Conservation (phyloP, 1,284 basidiomycete species). For the Jaminaea rosea region DNA sequence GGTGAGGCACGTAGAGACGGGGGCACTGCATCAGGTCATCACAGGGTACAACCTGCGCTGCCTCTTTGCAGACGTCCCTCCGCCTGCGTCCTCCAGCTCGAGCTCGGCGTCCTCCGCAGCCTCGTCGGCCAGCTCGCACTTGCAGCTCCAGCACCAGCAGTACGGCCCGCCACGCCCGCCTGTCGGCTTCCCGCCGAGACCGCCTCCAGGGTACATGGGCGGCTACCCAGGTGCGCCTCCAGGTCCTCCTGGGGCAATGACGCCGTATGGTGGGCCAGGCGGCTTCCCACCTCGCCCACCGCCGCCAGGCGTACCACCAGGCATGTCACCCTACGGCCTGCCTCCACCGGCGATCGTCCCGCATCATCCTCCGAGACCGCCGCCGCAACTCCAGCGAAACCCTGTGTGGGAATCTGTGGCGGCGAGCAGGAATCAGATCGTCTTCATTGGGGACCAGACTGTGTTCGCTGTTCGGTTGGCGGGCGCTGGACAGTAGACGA, state of each 20-base stretch:
- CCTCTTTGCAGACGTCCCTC: conserved; percentile 86
- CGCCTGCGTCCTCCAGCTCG: conserved; percentile 52
- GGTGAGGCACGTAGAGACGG: conserved; percentile 88
- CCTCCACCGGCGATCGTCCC: conserved; percentile 10
- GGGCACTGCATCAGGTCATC: conserved; percentile 85
- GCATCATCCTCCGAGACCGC: no score
- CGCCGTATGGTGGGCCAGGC: conserved; percentile 13
- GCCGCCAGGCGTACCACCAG: background rate
- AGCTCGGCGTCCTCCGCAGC: no score
- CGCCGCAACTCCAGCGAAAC: conserved; percentile 28
- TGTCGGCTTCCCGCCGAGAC: background rate
- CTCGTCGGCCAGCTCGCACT: background rate
- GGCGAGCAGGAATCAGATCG: conserved; percentile 39
- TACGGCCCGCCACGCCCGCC: background rate
- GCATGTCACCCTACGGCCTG: background rate
- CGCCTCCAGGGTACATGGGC: background rate
- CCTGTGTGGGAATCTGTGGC: conserved; percentile 39
- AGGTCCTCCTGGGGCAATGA: background rate
- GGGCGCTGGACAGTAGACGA: no score
- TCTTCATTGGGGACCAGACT: conserved; percentile 41
- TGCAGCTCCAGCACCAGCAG: background rate
- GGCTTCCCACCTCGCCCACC: conserved; percentile 9
- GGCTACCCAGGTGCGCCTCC: background rate
- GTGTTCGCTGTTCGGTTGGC: conserved; percentile 31
- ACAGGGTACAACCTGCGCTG: conserved; percentile 59